phyloP scores from a whole-genome alignment of 2,329 filamentous ascomycete genomes.

The Penicillium hesseltinei region DNA sequence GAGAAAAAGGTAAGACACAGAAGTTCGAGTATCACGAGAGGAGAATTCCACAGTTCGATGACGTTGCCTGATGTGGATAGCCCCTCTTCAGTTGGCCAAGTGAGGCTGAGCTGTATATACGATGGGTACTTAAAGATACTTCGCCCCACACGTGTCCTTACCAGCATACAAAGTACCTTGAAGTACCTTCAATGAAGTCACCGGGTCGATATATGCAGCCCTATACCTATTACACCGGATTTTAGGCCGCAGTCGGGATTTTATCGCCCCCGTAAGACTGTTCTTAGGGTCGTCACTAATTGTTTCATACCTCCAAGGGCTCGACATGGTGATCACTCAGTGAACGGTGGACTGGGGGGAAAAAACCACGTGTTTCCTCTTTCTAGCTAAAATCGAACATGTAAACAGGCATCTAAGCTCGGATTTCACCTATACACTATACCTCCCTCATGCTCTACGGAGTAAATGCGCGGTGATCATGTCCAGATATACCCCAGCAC shows the following conservation, averaged over 20 bases:
- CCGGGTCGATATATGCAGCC: neutral
- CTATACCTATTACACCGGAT: neutral
- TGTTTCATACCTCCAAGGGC: neutral
- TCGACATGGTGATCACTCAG: neutral
- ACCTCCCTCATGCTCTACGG: neutral
- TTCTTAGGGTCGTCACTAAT: neutral
- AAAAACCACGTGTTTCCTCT: too few species aligned
- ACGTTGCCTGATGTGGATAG: slow-evolving; percentile 8
- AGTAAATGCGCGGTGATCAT: slow-evolving; percentile 30
- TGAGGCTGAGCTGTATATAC: slow-evolving; percentile 10
- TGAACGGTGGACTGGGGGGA: neutral
- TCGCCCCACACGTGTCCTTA: neutral
- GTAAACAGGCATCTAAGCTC: neutral
- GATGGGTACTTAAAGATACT: neutral
- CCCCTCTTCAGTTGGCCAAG: neutral
- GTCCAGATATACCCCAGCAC: slow-evolving; percentile 25
- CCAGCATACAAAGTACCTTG: neutral
- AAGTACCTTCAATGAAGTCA: slow-evolving; percentile 3
- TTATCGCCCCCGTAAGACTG: too few species aligned
- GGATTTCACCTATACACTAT: neutral
- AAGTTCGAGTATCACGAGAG: slow-evolving; percentile 5
- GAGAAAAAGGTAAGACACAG: neutral
- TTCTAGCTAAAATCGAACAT: neutral
- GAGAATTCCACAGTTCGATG: slow-evolving; percentile 1
- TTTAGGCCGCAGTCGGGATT: too few species aligned